Evolutionary conservation across 176 grass and related monocot genomes (phyloP).

Genomic region (Musa itinerans): DNA sequence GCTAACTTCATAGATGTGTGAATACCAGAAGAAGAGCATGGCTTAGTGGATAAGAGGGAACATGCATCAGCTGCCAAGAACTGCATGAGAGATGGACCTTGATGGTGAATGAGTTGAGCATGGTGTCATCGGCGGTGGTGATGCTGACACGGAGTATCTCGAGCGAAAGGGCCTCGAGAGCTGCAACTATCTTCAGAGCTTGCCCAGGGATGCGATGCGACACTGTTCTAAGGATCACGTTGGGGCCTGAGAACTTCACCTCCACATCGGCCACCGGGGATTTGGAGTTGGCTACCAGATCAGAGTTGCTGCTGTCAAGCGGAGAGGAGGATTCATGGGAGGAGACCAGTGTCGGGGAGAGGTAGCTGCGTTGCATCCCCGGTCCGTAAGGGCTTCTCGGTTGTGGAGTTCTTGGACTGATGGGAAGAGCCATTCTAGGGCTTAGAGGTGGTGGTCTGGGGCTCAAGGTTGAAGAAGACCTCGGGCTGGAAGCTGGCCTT

Average conservation of each 20-base stretch:
- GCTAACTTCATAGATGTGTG: too few species aligned
- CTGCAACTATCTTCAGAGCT: conserved; percentile 54
- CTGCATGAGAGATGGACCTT: conserved; percentile 35
- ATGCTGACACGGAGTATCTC: conserved; percentile 69
- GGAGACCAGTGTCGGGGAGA: neutral
- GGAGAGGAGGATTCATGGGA: conserved; percentile 21
- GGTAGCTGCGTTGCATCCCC: neutral
- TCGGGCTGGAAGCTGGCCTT: conserved; percentile 20
- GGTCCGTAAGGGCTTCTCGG: conserved; percentile 54
- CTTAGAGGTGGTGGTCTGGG: conserved; percentile 25
- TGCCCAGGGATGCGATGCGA: conserved; percentile 50
- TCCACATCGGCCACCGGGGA: conserved; percentile 31
- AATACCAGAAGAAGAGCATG: too few species aligned
- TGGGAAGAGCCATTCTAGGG: conserved; percentile 22
- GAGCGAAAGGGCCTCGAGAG: conserved; percentile 56
- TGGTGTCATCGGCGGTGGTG: conserved; percentile 54
- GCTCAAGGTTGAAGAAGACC: conserved; percentile 13
- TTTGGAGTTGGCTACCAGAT: conserved; percentile 35
- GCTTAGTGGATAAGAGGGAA: too few species aligned
- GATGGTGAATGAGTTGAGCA: conserved; percentile 85
- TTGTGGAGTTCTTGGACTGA: conserved; percentile 65
- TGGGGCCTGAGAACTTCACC: conserved; percentile 68
- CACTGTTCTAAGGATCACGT: conserved; percentile 66
- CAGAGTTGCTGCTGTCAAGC: conserved; percentile 10
- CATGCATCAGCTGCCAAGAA: too few species aligned